Evolutionary conservation across 305 asterid species (phyloP), one percentile per base, ranked within the genome.

Genomic region (Solanum hybrid): DNA sequence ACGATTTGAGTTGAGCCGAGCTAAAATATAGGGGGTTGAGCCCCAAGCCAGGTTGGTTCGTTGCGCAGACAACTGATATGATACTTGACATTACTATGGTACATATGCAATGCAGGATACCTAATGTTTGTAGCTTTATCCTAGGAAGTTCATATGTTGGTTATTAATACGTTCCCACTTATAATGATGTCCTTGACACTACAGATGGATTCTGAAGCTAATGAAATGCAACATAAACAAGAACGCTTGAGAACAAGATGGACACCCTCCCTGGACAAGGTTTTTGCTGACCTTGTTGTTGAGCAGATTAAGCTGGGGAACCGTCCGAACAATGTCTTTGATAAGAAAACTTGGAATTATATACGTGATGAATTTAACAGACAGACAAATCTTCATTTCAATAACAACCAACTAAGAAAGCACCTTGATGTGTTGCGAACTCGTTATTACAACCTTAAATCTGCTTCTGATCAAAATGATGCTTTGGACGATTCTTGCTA

Each of bases 181-280:
- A 6, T 31, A 27, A 85, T 88, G 85, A 69, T 76, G 86, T 87
- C 42, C n/a, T 32, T 89, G 88, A 87, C 76, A 36, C 42, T 79
- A 51, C 92, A 94, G 98, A 95, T 96, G 98, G 95, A 96, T 87
- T 80, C 66, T 81, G 98, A 97, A 92, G 91, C 89, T 72, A 94
- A 87, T 76, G 98, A 95, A 34, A 96, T 91, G 89, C 96, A 94
- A 89, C 93, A 94, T 80, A 97, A 97, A 91, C 99, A 94, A 93
- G 99, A 96, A 91, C 97, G 98, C 37, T 85, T 94, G 93, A 95
- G 99, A 92, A 96, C 96, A 32, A 95, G 98, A 92, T 97, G 99
- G 99, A 97, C 98, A n/a, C 93, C 96, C 7, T 89, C 94, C 40
- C 98, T 94, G 66, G 99, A 96, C 89, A 96, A 92, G 94, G 92